Percentiles rank a stretch among this genome's conserved stretches.
Evolutionary conservation across 2,329 filamentous ascomycete genomes (phyloP).

Genomic region (Cercospora citrullina): DNA sequence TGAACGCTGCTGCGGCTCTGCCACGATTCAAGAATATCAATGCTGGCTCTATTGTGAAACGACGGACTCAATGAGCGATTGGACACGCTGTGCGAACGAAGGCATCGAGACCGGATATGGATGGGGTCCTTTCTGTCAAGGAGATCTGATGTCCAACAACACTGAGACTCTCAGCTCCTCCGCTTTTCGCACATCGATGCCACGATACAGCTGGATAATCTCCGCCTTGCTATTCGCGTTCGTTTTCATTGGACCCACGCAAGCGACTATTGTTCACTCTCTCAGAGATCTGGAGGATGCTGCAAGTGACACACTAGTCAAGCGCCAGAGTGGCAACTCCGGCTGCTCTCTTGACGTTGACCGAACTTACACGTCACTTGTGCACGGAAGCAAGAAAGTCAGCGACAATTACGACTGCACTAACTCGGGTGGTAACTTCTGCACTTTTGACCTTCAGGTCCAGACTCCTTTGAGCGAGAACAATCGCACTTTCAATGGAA

Average conservation of each 20-base stretch:
- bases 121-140: conserved; percentile 10
- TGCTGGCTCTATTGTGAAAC: conserved; percentile 20
- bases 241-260: conserved; percentile 7
- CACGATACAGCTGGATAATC: conserved; percentile 12
- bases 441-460: conserved; percentile 1
- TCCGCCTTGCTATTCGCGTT: conserved; percentile 7
- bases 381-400: not conserved
- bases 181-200: not conserved
- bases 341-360: conserved; percentile 13
- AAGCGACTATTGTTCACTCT: conserved; percentile 17
- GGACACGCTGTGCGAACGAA: conserved; percentile 1
- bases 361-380: conserved; percentile 8
- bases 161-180: conserved; percentile 10
- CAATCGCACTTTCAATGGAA: conserved; percentile 23
- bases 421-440: not conserved
- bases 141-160: conserved; percentile 5
- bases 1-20: conserved; percentile 11
- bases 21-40: conserved; percentile 14
- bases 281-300: not conserved
- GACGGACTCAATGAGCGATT: not conserved
- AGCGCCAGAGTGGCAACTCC: conserved; percentile 6
- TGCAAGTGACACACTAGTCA: not conserved
- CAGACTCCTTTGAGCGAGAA: conserved; percentile 12
- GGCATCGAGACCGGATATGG: not conserved
- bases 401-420: not conserved